Conservation (phyloP, 768 basidiomycete genomes). For the Suillus alpinus region DNA sequence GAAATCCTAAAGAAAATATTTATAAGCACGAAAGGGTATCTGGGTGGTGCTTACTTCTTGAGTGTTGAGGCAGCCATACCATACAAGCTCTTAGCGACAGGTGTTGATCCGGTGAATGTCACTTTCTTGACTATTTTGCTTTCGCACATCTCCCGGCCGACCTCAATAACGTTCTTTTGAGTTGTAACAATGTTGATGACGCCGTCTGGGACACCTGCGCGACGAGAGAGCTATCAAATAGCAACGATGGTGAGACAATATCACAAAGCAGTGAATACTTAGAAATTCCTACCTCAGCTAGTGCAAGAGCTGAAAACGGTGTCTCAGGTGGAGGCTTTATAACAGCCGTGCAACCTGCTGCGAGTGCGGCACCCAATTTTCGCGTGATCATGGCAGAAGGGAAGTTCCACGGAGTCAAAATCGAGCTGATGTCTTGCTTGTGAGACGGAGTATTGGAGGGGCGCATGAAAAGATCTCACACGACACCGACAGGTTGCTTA, state of each 20-base stretch:
- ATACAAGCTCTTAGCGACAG: constrained; percentile 75
- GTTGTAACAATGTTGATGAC: constrained; percentile 95
- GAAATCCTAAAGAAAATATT: constrained; percentile 45
- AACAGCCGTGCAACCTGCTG: constrained; percentile 94
- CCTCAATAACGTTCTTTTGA: constrained; percentile 76
- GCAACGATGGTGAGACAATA: not conserved
- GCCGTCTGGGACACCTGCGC: constrained; percentile 93
- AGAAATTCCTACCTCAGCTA: constrained; percentile 68
- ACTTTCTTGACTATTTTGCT: constrained; percentile 85
- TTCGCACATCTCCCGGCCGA: constrained; percentile 93
- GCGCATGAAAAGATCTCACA: constrained; percentile 32
- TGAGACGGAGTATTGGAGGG: not conserved
- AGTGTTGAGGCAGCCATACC: constrained; percentile 71
- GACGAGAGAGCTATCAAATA: constrained; percentile 59
- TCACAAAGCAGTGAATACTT: no score
- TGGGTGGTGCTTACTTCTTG: constrained; percentile 61
- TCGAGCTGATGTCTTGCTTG: constrained; percentile 47
- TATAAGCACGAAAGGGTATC: constrained; percentile 1
- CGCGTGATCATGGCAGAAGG: constrained; percentile 93
- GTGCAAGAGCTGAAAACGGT: constrained; percentile 87
- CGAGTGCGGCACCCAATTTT: constrained; percentile 86
- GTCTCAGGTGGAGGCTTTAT: constrained; percentile 96
- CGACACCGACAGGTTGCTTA: constrained; percentile 83
- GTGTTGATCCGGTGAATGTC: constrained; percentile 87
- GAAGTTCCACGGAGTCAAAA: constrained; percentile 90